These are phyloP conservation scores for Pleurozium schreberi DNA, from an alignment of 225 moss, liverwort and hornwort species.

Conservation along the genomic window DNA sequence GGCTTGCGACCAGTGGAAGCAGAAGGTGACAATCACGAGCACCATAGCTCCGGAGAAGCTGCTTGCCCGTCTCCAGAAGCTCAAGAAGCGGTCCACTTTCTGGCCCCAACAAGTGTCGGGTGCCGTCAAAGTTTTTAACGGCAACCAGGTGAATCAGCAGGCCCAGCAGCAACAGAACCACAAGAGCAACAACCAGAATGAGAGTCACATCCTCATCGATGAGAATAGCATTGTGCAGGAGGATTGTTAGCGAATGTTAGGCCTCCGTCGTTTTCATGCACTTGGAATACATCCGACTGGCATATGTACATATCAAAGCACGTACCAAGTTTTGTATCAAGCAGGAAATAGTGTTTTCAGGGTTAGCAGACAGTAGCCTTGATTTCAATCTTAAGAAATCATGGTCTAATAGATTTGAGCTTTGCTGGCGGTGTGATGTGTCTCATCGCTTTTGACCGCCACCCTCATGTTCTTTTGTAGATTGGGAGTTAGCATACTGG, in stretches of 20 bases:
- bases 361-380: not conserved
- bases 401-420: not conserved
- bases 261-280: not conserved
- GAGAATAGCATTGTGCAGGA: not conserved
- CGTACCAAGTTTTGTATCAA: not conserved
- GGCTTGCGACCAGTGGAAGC: slow-evolving; percentile 28
- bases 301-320: not conserved
- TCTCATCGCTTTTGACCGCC: not conserved
- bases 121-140: not conserved
- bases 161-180: not conserved
- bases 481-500: not conserved
- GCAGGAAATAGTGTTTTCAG: not conserved
- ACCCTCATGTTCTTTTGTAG: not conserved
- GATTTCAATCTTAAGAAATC: slow-evolving; percentile 20
- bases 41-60: slow-evolving; percentile 7
- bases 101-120: slow-evolving; percentile 5
- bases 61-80: slow-evolving; percentile 20
- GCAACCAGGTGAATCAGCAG: not conserved
- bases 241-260: not conserved
- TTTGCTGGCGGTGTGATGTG: not conserved
- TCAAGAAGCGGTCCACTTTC: slow-evolving; percentile 22
- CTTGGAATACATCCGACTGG: too few species aligned
- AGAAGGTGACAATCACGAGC: slow-evolving; percentile 24
- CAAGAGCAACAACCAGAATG: not conserved
- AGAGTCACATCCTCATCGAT: not conserved